Evolutionary conservation across 345 rosid genomes (phyloP).

Genomic region (Lepidium africanum): DNA sequence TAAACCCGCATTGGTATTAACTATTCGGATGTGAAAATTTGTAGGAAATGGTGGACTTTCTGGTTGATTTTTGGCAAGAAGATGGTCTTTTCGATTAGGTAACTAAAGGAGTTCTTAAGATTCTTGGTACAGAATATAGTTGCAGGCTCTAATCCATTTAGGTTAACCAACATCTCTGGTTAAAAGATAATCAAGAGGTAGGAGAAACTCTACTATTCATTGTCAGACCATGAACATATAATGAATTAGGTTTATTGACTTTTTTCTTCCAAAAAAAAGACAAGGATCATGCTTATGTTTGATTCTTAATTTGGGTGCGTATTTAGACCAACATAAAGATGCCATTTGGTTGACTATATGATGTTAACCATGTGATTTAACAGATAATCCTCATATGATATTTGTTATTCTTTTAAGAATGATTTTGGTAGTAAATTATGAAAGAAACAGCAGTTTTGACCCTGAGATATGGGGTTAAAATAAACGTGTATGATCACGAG

Average conservation of each 20-base stretch:
- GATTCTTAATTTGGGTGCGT: not conserved
- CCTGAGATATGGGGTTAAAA: not conserved
- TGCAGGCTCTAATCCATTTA: conserved; percentile 18
- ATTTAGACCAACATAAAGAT: not conserved
- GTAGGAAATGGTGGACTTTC: conserved; percentile 33
- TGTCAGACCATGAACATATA: not conserved
- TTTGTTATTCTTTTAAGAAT: not conserved
- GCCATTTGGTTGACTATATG: not conserved
- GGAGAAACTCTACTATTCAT: not conserved
- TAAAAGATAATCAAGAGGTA: not conserved
- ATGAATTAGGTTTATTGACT: not conserved
- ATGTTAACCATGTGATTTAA: not conserved
- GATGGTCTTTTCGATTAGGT: conserved; percentile 24
- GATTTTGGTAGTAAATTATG: not conserved
- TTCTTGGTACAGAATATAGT: conserved; percentile 20
- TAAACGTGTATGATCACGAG: conserved; percentile 5
- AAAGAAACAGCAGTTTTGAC: not conserved
- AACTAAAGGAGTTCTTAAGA: not conserved
- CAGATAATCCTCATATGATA: not conserved
- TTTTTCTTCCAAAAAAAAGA: not conserved
- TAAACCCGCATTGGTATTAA: not conserved
- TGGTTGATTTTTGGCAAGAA: conserved; percentile 21
- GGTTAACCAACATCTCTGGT: not conserved
- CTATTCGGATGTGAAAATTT: not conserved
- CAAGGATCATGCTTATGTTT: not conserved